phyloP scores from a whole-genome alignment of 441 rosid species.

The Gossypium lobatum region DNA sequence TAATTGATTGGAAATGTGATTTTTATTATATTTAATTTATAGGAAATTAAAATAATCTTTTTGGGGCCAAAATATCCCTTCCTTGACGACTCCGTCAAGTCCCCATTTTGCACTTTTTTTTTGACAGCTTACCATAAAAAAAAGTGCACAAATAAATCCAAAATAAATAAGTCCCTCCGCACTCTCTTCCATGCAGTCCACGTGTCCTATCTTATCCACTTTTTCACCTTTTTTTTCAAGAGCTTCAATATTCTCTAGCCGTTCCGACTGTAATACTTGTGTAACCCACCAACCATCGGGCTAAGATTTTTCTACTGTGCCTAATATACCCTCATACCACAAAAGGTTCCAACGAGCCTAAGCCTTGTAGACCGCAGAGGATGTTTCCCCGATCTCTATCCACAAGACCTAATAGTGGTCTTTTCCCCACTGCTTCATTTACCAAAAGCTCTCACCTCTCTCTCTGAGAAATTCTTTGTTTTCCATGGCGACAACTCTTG shows the following conservation, averaged over 20 bases:
- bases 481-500: constrained; percentile 37
- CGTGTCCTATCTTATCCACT: constrained; percentile 5
- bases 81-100: constrained; percentile 3
- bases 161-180: neutral
- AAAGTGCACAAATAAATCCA: neutral
- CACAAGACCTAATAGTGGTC: neutral
- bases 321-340: neutral
- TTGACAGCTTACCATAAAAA: neutral
- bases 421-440: neutral
- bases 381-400: neutral
- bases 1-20: neutral
- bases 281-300: neutral
- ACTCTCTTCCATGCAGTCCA: neutral
- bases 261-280: neutral
- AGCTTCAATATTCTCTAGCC: neutral
- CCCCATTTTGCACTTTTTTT: neutral
- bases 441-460: too few relatives aligned
- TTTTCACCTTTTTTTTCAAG: neutral
- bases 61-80: neutral
- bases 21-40: neutral
- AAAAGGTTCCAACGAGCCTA: neutral
- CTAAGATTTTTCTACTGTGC: neutral
- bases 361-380: neutral
- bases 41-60: neutral
- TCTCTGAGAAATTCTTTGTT: neutral